Conservation (phyloP, 2,329 filamentous ascomycete species). For the Aspergillus chevalieri region DNA sequence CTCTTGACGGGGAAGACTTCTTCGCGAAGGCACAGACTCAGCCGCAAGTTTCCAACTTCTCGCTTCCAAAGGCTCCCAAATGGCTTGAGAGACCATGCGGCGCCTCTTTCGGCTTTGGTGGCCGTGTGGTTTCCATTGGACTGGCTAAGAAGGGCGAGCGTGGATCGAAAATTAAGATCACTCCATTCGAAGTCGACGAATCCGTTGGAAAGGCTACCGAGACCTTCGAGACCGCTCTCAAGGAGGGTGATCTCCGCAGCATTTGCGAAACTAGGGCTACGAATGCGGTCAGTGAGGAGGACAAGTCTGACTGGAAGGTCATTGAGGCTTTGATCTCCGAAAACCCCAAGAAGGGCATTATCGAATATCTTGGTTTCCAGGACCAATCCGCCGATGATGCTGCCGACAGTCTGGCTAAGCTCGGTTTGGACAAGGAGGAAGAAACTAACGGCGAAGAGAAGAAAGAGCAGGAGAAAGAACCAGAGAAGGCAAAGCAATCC, state of each 20-base stretch:
- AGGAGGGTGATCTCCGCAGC: conserved; percentile 66
- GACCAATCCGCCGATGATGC: conserved; percentile 53
- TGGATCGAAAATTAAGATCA: conserved; percentile 73
- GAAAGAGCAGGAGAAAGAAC: conserved; percentile 41
- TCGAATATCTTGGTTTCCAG: conserved; percentile 84
- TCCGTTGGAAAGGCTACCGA: conserved; percentile 77
- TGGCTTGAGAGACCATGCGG: conserved; percentile 84
- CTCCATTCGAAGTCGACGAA: conserved; percentile 81
- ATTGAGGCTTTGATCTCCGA: conserved; percentile 81
- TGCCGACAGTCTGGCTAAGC: conserved; percentile 37
- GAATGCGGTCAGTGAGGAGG: conserved; percentile 73
- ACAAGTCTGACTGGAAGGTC: conserved; percentile 93
- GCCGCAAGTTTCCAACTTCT: conserved; percentile 84
- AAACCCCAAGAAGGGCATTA: conserved; percentile 77
- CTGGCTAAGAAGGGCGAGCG: conserved; percentile 57
- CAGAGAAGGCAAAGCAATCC: conserved; percentile 46
- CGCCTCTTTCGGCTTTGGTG: conserved; percentile 90
- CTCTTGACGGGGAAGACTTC: conserved; percentile 87
- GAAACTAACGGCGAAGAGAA: conserved; percentile 41
- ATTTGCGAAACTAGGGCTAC: conserved; percentile 77
- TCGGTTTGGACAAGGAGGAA: conserved; percentile 35
- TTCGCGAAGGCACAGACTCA: conserved; percentile 90
- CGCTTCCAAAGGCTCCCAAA: conserved; percentile 74
- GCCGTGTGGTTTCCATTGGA: conserved; percentile 75
- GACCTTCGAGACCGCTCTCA: conserved; percentile 77